Evolutionary conservation across 2,329 filamentous ascomycete genomes (phyloP).

Genomic region (Botrytis fabae): DNA sequence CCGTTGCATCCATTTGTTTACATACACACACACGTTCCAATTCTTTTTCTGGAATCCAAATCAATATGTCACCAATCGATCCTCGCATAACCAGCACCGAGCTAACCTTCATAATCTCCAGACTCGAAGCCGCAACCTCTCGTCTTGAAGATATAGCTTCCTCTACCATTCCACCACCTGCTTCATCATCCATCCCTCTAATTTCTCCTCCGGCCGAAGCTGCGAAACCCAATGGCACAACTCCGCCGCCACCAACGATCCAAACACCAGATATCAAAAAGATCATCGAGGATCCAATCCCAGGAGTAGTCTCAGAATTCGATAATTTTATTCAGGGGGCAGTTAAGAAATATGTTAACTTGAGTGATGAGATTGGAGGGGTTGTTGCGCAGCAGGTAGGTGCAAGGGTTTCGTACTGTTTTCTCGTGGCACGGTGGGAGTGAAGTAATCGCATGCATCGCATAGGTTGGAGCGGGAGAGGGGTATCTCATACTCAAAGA

Average conservation of each 20-base stretch:
- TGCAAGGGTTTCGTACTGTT: neutral
- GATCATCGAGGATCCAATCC: slow-evolving; percentile 55
- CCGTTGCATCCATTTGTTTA: neutral
- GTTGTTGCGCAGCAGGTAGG: slow-evolving; percentile 77
- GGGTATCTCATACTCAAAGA: neutral
- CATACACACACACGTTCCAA: neutral
- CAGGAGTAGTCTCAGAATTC: slow-evolving; percentile 83
- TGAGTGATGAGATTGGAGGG: slow-evolving; percentile 76
- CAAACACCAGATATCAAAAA: slow-evolving; percentile 30
- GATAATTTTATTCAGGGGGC: slow-evolving; percentile 74
- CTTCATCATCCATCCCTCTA: neutral
- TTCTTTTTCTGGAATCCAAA: slow-evolving; percentile 15
- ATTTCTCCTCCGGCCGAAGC: slow-evolving; percentile 36
- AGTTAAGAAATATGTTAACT: slow-evolving; percentile 73
- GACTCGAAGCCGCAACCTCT: slow-evolving; percentile 95
- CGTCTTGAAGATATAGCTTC: slow-evolving; percentile 94
- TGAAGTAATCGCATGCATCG: neutral
- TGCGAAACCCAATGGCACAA: slow-evolving; percentile 50
- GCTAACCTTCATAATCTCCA: slow-evolving; percentile 48
- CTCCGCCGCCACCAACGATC: slow-evolving; percentile 25
- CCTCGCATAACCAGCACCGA: slow-evolving; percentile 32
- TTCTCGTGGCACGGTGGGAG: neutral
- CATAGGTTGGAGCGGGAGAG: neutral
- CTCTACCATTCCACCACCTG: slow-evolving; percentile 62
- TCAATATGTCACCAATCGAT: slow-evolving; percentile 35